Percentiles rank a stretch among this genome's conserved stretches.
These are phyloP conservation scores for Cornus florida DNA, from an alignment of 148 eudicot genomes.

Conservation along the genomic window DNA sequence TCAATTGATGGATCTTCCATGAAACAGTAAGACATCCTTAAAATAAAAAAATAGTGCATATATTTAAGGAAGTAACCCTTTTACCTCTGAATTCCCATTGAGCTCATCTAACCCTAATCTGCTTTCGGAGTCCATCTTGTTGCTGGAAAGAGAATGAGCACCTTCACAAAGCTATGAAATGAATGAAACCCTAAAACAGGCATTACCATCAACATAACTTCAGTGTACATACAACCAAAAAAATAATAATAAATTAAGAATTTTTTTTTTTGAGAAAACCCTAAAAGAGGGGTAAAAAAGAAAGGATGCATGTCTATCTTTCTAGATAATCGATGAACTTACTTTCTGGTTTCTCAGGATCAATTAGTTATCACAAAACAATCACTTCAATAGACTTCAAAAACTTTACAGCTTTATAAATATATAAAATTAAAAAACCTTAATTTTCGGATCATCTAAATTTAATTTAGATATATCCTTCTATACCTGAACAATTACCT, in stretches of 20 bases:
- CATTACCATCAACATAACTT: not conserved
- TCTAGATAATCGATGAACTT: not conserved
- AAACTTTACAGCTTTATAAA: too few relatives aligned
- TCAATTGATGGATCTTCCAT: not conserved
- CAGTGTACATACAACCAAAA: not conserved
- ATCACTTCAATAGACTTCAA: too few relatives aligned
- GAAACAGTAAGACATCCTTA: not conserved
- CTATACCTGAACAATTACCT: not conserved
- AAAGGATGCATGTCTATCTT: not conserved
- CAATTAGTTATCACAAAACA: not conserved
- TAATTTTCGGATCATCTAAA: not conserved
- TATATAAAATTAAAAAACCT: too few relatives aligned
- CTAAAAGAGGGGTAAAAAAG: not conserved
- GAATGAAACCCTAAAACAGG: not conserved
- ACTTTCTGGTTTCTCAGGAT: not conserved
- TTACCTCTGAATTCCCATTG: not conserved
- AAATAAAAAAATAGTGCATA: not conserved
- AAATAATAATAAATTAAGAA: too few relatives aligned
- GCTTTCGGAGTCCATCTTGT: not conserved
- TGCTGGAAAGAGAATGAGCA: not conserved
- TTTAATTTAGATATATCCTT: not conserved
- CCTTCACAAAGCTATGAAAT: not conserved
- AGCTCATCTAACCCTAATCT: not conserved
- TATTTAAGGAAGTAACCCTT: not conserved
- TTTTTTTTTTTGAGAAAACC: not conserved